These are phyloP conservation scores for Thuidium tamariscinum DNA, from an alignment of 225 moss, liverwort and hornwort species.

Conservation along the genomic window DNA sequence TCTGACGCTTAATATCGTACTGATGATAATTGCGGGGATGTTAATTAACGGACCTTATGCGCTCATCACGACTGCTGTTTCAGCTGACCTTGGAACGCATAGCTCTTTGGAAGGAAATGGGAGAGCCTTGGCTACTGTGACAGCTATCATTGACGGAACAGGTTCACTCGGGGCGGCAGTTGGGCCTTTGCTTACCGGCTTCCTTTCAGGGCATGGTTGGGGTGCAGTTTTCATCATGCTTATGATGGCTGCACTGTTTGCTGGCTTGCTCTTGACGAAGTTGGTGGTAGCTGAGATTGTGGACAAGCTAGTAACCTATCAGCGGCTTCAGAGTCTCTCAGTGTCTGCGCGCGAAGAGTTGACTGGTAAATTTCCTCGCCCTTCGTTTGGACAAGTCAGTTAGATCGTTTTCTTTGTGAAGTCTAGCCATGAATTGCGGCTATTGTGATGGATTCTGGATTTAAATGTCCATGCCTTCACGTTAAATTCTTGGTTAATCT, in stretches of 20 bases:
- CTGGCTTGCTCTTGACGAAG: slow-evolving; percentile 69
- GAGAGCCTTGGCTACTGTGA: slow-evolving; percentile 74
- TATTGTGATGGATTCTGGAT: not conserved
- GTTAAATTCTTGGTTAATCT: not conserved
- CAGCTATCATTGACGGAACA: slow-evolving; percentile 91
- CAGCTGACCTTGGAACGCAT: slow-evolving; percentile 89
- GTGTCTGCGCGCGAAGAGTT: slow-evolving; percentile 11
- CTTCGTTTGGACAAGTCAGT: not conserved
- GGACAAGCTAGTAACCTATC: slow-evolving; percentile 40
- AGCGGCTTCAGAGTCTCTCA: slow-evolving; percentile 13
- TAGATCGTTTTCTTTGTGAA: not conserved
- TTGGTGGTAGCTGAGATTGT: slow-evolving; percentile 62
- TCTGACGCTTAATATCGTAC: slow-evolving; percentile 30
- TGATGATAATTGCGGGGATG: slow-evolving; percentile 67
- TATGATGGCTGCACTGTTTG: slow-evolving; percentile 70
- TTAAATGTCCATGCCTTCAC: not conserved
- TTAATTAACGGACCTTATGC: slow-evolving; percentile 85
- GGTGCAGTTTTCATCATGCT: slow-evolving; percentile 71
- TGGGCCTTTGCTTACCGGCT: slow-evolving; percentile 81
- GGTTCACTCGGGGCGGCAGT: slow-evolving; percentile 91
- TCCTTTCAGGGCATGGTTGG: slow-evolving; percentile 72
- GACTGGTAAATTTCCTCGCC: slow-evolving; percentile 5
- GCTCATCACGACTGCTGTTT: slow-evolving; percentile 94
- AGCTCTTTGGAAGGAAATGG: slow-evolving; percentile 74
- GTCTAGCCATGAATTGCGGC: not conserved